These are phyloP conservation scores for Colletotrichum magnum DNA, from an alignment of 2,329 filamentous ascomycete species.

Conservation along the genomic window DNA sequence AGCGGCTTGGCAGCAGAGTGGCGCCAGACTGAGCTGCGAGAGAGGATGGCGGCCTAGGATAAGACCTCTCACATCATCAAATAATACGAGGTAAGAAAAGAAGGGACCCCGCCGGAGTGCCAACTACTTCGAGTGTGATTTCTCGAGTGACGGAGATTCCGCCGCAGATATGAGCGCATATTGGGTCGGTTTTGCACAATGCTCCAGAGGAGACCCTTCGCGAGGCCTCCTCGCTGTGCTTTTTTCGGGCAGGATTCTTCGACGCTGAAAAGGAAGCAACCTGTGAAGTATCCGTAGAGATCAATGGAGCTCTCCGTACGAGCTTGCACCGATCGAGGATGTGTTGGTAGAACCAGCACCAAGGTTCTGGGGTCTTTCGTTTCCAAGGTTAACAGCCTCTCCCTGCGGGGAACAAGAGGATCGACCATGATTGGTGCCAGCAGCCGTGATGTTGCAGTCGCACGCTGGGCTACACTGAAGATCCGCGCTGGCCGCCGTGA, in stretches of 20 bases:
- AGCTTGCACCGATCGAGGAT: conserved; percentile 12
- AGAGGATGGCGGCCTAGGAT: neutral
- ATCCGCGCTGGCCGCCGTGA: conserved; percentile 30
- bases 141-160: neutral
- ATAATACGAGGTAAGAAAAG: conserved; percentile 6
- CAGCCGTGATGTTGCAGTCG: conserved; percentile 17
- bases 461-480: conserved; percentile 17
- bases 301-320: neutral
- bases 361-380: conserved; percentile 32
- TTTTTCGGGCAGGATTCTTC: too few species aligned
- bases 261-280: neutral
- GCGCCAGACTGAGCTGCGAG: neutral
- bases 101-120: neutral
- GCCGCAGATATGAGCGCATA: neutral
- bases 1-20: conserved; percentile 3
- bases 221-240: too few species aligned
- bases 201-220: neutral
- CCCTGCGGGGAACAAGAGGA: conserved; percentile 28
- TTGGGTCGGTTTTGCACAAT: conserved; percentile 20
- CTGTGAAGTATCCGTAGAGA: neutral
- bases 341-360: conserved; percentile 26
- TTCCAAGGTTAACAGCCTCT: conserved; percentile 17
- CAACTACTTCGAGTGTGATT: neutral
- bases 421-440: conserved; percentile 19
- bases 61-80: conserved; percentile 13